These are phyloP conservation scores for Hygrophoropsis aurantiaca DNA, from an alignment of 768 basidiomycete genomes.

Conservation along the genomic window DNA sequence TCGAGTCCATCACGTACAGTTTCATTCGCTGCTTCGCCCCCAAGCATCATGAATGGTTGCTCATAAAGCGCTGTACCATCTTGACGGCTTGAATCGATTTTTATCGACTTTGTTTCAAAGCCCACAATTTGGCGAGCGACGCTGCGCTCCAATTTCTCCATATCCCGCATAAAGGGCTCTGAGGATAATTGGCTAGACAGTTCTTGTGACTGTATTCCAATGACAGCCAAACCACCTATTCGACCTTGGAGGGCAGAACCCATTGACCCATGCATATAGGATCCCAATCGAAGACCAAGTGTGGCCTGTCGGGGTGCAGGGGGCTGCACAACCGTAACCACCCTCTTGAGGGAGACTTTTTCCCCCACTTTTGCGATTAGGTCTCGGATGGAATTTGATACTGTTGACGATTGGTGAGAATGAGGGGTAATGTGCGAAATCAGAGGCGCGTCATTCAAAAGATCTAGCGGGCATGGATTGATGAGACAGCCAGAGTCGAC, in stretches of 20 bases:
- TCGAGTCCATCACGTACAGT: conserved; percentile 37
- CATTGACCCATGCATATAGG: conserved; percentile 62
- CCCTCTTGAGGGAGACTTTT: conserved; percentile 71
- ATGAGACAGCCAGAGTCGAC: conserved; percentile 39
- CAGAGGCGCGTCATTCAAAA: conserved; percentile 65
- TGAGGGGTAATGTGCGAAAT: conserved; percentile 38
- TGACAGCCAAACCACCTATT: conserved; percentile 56
- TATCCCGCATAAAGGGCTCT: conserved; percentile 51
- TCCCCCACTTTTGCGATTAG: conserved; percentile 78
- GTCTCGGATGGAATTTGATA: conserved; percentile 64
- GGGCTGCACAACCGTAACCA: conserved; percentile 38
- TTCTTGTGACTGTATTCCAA: conserved; percentile 50
- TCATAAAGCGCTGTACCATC: conserved; percentile 63
- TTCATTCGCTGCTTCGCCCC: conserved; percentile 45
- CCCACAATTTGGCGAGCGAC: conserved; percentile 86
- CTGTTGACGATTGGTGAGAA: conserved; percentile 45
- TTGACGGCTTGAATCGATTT: conserved; percentile 19
- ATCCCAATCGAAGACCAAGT: conserved; percentile 47
- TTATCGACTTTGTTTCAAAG: conserved; percentile 64
- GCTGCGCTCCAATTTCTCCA: conserved; percentile 66
- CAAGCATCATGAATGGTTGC: conserved; percentile 74
- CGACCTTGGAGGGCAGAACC: conserved; percentile 52
- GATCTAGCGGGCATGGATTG: conserved; percentile 48
- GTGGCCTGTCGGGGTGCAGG: conserved; percentile 34
- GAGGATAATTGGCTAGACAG: conserved; percentile 45